A percentile compares a stretch with the other conserved stretches of the same genome.
These are phyloP conservation scores for Fragaria nilgerrensis DNA, from an alignment of 306 rosid species.

Conservation along the genomic window DNA sequence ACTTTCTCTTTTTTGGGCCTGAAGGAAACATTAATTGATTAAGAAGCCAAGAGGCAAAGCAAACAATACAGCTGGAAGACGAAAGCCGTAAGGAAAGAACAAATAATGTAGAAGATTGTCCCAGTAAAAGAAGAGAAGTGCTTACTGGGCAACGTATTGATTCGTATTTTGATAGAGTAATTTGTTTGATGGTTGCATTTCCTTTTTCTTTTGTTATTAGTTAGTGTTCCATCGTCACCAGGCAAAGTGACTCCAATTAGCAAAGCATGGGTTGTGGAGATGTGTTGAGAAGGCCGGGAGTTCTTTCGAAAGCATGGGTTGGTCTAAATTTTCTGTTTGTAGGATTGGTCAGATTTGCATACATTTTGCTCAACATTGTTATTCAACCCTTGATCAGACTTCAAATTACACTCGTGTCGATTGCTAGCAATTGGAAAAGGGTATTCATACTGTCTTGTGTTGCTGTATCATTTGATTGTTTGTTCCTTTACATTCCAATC, in stretches of 20 bases:
- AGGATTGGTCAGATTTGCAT: too few relatives aligned
- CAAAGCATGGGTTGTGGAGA: not conserved
- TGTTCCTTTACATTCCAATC: conserved; percentile 39
- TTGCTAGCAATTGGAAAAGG: not conserved
- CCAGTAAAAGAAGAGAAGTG: not conserved
- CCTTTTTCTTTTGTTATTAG: not conserved
- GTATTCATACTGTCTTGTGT: conserved; percentile 19
- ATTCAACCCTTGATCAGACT: too few relatives aligned
- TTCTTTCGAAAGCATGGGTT: too few relatives aligned
- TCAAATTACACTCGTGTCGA: too few relatives aligned
- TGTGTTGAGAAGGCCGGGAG: too few relatives aligned
- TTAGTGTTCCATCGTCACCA: not conserved
- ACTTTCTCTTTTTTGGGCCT: too few relatives aligned
- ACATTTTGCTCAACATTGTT: not conserved
- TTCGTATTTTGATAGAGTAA: too few relatives aligned
- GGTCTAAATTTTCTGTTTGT: too few relatives aligned
- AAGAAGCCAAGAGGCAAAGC: too few relatives aligned
- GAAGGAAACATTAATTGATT: not conserved
- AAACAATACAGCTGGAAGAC: too few relatives aligned
- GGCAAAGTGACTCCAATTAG: not conserved
- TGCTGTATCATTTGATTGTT: conserved; percentile 30
- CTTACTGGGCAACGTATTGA: not conserved
- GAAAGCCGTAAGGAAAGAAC: not conserved
- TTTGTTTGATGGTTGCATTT: not conserved
- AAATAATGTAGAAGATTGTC: too few relatives aligned